A percentile compares a stretch with the other conserved stretches of the same genome.
Conservation (phyloP, 2,329 filamentous ascomycete species). For the Xylariaceae sp. region DNA sequence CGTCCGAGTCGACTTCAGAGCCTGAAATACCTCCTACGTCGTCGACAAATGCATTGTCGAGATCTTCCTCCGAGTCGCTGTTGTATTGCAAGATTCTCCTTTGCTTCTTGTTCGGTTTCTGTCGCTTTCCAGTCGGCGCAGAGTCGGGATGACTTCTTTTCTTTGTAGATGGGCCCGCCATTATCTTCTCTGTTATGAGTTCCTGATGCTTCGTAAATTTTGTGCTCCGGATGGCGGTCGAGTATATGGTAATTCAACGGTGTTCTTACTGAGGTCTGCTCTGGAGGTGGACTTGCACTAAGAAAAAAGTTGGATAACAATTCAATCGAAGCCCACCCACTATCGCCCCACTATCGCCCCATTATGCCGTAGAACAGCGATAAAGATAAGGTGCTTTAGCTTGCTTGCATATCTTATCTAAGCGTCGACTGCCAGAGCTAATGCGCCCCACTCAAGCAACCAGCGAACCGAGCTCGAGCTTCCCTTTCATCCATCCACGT, state of each 20-base stretch:
- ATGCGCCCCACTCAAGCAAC: no score
- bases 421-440: no score
- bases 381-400: slow-evolving; percentile 21
- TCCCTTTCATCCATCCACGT: no score
- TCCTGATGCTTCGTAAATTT: no score
- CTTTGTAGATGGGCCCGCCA: slow-evolving; percentile 37
- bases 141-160: slow-evolving; percentile 40
- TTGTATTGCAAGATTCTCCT: slow-evolving; percentile 58
- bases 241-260: background rate
- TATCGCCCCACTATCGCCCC: slow-evolving; percentile 23
- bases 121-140: slow-evolving; percentile 40
- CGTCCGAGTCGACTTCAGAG: slow-evolving; percentile 45
- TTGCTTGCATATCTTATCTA: no score
- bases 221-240: background rate
- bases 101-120: slow-evolving; percentile 58
- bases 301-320: slow-evolving; percentile 22
- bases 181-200: slow-evolving; percentile 1
- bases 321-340: slow-evolving; percentile 9
- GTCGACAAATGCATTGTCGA: slow-evolving; percentile 60
- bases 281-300: background rate
- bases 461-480: no score
- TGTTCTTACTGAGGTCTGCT: background rate
- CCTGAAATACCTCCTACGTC: slow-evolving; percentile 49
- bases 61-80: slow-evolving; percentile 64
- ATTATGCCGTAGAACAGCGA: no score